phyloP scores from a whole-genome alignment of 73 alveolate genomes.

The Diophrys appendiculata region DNA sequence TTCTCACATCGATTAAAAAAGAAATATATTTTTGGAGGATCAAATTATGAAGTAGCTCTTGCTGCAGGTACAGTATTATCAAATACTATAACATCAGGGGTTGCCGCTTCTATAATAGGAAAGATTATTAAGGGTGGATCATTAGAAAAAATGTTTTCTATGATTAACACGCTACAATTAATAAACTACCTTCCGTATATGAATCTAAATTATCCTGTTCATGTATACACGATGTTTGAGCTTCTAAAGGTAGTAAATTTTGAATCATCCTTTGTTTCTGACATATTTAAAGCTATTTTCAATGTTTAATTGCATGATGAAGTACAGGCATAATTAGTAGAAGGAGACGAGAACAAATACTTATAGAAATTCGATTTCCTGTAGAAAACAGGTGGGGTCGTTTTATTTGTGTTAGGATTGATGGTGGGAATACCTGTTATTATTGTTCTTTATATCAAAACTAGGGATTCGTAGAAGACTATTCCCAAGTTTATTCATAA shows the following conservation, averaged over 20 bases:
- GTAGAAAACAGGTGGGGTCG: not conserved
- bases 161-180: no score
- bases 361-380: not conserved
- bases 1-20: no score
- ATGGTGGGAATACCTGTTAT: not conserved
- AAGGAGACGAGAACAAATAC: not conserved
- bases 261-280: not conserved
- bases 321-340: no score
- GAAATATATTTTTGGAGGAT: no score
- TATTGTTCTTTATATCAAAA: not conserved
- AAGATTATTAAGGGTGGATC: no score
- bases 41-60: no score
- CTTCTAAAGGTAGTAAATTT: not conserved
- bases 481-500: not conserved
- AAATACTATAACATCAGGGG: no score
- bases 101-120: no score
- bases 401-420: not conserved
- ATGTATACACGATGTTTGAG: not conserved
- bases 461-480: not conserved
- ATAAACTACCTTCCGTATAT: not conserved
- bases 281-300: no score
- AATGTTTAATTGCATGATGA: no score
- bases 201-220: not conserved
- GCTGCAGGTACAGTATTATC: no score
- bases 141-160: no score